These are phyloP conservation scores for Wickerhamiella domercqiae DNA, from an alignment of 805 yeast species.

Conservation along the genomic window DNA sequence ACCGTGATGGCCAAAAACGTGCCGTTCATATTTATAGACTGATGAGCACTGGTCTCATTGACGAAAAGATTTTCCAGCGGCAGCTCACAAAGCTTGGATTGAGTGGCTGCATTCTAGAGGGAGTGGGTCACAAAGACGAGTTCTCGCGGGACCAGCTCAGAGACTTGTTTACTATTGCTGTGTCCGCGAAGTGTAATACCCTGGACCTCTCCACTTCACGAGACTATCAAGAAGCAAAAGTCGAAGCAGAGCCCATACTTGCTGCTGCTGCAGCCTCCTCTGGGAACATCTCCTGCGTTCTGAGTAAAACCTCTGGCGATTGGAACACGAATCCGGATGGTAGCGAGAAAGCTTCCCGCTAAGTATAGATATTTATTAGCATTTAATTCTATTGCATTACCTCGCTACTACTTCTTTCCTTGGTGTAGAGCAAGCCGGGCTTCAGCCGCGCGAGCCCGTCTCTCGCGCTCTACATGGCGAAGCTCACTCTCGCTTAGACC, in stretches of 20 bases:
- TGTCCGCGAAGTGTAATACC: slow-evolving; percentile 44
- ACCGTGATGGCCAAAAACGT: slow-evolving; percentile 77
- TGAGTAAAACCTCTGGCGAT: background rate
- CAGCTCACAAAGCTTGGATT: slow-evolving; percentile 73
- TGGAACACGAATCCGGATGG: too few relatives aligned
- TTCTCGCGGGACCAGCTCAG: slow-evolving; percentile 55
- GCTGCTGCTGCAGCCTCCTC: slow-evolving; percentile 3
- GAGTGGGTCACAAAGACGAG: slow-evolving; percentile 29
- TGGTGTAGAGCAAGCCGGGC: slow-evolving; percentile 57
- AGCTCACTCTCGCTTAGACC: slow-evolving; percentile 63
- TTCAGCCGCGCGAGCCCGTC: slow-evolving; percentile 92
- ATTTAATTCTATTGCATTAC: too few relatives aligned
- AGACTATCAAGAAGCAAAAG: background rate
- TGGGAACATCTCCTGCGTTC: slow-evolving; percentile 8
- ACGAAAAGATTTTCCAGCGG: slow-evolving; percentile 85
- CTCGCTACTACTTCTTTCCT: too few relatives aligned
- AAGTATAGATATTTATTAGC: too few relatives aligned
- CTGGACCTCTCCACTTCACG: slow-evolving; percentile 33
- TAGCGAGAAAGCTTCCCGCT: too few relatives aligned
- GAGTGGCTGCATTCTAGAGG: slow-evolving; percentile 53
- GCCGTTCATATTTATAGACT: slow-evolving; percentile 73
- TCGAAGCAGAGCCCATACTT: background rate
- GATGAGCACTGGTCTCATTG: slow-evolving; percentile 68
- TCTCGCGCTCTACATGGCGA: slow-evolving; percentile 74
- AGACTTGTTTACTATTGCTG: slow-evolving; percentile 53